Conservation (phyloP, 1,284 basidiomycete species). For the Trametes sp. region DNA sequence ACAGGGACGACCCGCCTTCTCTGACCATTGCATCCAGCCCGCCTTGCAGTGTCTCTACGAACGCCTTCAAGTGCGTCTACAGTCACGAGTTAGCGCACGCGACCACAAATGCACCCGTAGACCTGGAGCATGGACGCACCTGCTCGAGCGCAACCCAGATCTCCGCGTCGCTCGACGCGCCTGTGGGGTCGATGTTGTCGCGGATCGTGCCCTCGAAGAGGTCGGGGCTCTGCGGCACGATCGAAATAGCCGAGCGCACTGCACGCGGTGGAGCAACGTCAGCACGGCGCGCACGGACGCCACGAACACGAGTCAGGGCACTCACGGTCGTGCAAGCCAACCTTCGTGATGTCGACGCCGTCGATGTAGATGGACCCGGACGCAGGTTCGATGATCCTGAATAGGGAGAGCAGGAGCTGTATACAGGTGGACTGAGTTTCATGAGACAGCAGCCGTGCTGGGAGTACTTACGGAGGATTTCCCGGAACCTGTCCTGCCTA, state of each 20-base stretch:
- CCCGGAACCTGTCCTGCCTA: slow-evolving; percentile 93
- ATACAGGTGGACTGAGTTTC: slow-evolving; percentile 6
- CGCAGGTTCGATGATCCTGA: slow-evolving; percentile 86
- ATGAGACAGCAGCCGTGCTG: not conserved
- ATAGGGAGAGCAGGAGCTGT: slow-evolving; percentile 70
- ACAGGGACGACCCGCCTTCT: slow-evolving; percentile 86
- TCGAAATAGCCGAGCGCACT: slow-evolving; percentile 83
- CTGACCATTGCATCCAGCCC: slow-evolving; percentile 79
- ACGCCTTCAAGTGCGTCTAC: slow-evolving; percentile 71
- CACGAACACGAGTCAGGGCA: slow-evolving; percentile 20
- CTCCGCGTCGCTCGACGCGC: slow-evolving; percentile 73
- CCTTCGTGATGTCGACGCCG: slow-evolving; percentile 81
- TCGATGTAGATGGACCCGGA: slow-evolving; percentile 86
- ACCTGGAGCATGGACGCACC: slow-evolving; percentile 54
- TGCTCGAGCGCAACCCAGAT: slow-evolving; percentile 88
- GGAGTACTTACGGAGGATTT: slow-evolving; percentile 80
- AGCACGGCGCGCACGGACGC: not conserved
- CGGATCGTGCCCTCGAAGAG: slow-evolving; percentile 88
- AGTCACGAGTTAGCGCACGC: not conserved
- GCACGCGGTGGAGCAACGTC: slow-evolving; percentile 11
- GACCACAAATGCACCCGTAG: slow-evolving; percentile 1
- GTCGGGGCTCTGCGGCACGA: slow-evolving; percentile 88
- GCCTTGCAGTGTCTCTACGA: slow-evolving; percentile 75
- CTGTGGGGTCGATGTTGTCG: slow-evolving; percentile 85
- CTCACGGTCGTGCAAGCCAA: slow-evolving; percentile 83